These are phyloP conservation scores for Licmophora abbreviata DNA, from an alignment of 108 stramenopile genomes.

Conservation along the genomic window DNA sequence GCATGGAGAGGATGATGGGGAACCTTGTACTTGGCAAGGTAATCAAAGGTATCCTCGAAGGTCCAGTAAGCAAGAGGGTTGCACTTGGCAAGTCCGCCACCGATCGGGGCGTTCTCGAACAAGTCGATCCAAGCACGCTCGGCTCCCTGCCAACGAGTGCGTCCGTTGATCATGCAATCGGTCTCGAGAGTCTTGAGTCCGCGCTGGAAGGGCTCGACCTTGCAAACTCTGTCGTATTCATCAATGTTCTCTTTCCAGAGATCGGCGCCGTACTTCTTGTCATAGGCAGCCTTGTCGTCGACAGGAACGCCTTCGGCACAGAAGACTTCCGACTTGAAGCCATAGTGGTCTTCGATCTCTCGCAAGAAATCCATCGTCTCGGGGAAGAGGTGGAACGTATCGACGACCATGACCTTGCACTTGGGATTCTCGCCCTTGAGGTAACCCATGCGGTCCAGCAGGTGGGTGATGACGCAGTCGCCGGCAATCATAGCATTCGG, in stretches of 20 bases:
- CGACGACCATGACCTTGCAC: slow-evolving; percentile 85
- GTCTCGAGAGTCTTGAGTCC: slow-evolving; percentile 91
- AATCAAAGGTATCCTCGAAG: slow-evolving; percentile 94
- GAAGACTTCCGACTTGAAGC: slow-evolving; percentile 92
- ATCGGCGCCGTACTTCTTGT: slow-evolving; percentile 88
- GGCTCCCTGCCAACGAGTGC: slow-evolving; percentile 94
- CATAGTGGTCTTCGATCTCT: slow-evolving; percentile 81
- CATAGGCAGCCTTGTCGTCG: slow-evolving; percentile 83
- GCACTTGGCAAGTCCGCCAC: slow-evolving; percentile 90
- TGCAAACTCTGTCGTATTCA: slow-evolving; percentile 92
- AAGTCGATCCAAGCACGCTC: slow-evolving; percentile 94
- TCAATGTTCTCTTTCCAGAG: slow-evolving; percentile 97
- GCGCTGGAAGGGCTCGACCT: slow-evolving; percentile 96
- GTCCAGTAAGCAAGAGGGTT: slow-evolving; percentile 98
- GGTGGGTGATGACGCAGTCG: slow-evolving; percentile 80
- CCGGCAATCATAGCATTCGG: slow-evolving; percentile 91
- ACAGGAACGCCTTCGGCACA: slow-evolving; percentile 84
- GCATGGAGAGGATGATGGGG: slow-evolving; percentile 95
- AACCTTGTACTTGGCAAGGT: slow-evolving; percentile 93
- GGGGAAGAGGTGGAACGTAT: slow-evolving; percentile 96
- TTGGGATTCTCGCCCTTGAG: slow-evolving; percentile 63
- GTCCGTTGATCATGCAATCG: slow-evolving; percentile 96
- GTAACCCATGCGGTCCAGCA: slow-evolving; percentile 79
- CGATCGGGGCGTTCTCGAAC: slow-evolving; percentile 90
- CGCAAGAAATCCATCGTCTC: slow-evolving; percentile 86